A percentile compares a stretch with the other conserved stretches of the same genome.
Conservation (phyloP, 140 eudicot species). For the Senecio squalidus region DNA sequence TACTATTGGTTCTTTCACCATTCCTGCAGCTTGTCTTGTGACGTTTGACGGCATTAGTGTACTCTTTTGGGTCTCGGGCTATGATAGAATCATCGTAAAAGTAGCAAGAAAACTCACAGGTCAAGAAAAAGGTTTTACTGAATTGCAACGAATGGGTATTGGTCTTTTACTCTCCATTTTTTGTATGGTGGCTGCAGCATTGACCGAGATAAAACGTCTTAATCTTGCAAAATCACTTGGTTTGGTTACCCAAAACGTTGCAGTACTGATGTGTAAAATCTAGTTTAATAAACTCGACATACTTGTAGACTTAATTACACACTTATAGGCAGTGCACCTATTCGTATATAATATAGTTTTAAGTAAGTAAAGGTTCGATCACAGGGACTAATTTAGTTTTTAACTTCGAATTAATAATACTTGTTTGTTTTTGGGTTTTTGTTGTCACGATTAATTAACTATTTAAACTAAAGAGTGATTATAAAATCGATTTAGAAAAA, state of each 20-base stretch:
- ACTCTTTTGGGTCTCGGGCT: slow-evolving; percentile 36
- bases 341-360: too few species aligned
- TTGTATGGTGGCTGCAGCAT: slow-evolving; percentile 40
- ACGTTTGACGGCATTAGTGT: slow-evolving; percentile 29
- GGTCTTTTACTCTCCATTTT: slow-evolving; percentile 42
- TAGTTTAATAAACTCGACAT: too few species aligned
- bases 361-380: too few species aligned
- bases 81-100: slow-evolving; percentile 35
- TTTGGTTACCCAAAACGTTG: slow-evolving; percentile 5
- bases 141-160: slow-evolving; percentile 44
- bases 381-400: too few species aligned
- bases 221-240: slow-evolving; percentile 19
- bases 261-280: too few species aligned
- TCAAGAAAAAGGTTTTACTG: slow-evolving; percentile 35
- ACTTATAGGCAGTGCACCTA: too few species aligned
- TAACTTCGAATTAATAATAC: too few species aligned
- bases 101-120: slow-evolving; percentile 28
- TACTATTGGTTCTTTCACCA: slow-evolving; percentile 25
- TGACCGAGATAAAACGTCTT: slow-evolving; percentile 24
- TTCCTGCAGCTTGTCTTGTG: slow-evolving; percentile 39
- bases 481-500: too few species aligned
- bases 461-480: too few species aligned
- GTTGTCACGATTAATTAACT: too few species aligned
- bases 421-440: too few species aligned
- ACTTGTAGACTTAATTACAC: too few species aligned